A percentile compares a stretch with the other conserved stretches of the same genome.
phyloP scores from a whole-genome alignment of 78 protist species.

The Dictyostelium discoideum region DNA sequence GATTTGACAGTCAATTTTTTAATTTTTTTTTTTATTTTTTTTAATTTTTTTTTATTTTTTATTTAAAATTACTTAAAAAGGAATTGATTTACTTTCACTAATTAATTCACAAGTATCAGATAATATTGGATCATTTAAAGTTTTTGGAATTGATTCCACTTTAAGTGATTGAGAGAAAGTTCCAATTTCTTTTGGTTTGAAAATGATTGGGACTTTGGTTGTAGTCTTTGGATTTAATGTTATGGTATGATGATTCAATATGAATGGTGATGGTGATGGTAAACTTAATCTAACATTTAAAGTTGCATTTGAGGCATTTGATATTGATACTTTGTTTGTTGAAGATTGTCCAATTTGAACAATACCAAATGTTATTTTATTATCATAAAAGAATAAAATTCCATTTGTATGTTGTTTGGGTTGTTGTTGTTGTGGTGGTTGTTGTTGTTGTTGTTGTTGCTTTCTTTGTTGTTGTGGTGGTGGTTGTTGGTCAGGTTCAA shows the following conservation, averaged over 20 bases:
- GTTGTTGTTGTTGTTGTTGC: no score
- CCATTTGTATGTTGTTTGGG: not conserved
- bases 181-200: not conserved
- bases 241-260: not conserved
- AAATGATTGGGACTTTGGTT: constrained; percentile 1
- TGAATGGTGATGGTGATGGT: not conserved
- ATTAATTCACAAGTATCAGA: not conserved
- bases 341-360: not conserved
- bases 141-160: constrained; percentile 7
- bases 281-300: not conserved
- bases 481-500: not conserved
- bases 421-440: not conserved
- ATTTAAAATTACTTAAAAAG: not conserved
- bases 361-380: not conserved
- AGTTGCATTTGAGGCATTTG: not conserved
- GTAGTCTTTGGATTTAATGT: not conserved
- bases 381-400: constrained; percentile 13
- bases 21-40: no score
- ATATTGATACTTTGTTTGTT: not conserved
- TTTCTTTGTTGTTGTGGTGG: not conserved
- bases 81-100: not conserved
- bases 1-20: no score
- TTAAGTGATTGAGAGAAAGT: not conserved
- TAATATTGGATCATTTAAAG: constrained; percentile 1
- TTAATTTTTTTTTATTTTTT: no score